Evolutionary conservation across 805 yeast genomes (phyloP), one percentile per base, ranked within the genome.

Genomic region (Priceomyces carsonii): DNA sequence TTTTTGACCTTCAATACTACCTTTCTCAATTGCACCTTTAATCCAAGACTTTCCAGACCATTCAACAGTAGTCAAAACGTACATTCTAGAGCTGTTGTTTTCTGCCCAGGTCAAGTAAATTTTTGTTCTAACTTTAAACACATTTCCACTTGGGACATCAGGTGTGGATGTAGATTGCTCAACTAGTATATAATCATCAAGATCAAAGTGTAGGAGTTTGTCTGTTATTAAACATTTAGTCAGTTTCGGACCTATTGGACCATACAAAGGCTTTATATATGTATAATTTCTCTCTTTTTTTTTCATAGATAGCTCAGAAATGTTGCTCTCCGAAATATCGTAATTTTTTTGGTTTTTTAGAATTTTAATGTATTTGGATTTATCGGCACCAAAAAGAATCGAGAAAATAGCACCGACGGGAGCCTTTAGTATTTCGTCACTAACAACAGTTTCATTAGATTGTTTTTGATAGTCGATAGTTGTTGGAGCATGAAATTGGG

Each of bases 41-140:
- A 85, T 75, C 90, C 91, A 84, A 30, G 88, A 80, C 44, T 80
- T 81, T 6, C 82, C 85, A 1, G 80, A 61, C 95, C 95, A 85
- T 36, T 78, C 77, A 29, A 83, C 72, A 19, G 61, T 60, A 2
- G 82, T 80, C 20, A 75, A 70, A 10, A 81, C 75, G 16, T 63
- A 61, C 5, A 83, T 23, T 17, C 63, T 64, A 0, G 90, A 82
- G 6, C 57, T 40, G 51, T 80, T 80, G 32, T 71, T 68, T 2
- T 63, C 65, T 3, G 72, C 85, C 93, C 95, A 85, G 8, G 77
- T 67, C 5, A 83, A 57, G 45, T 71, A 71, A 22, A 74, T 69
- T 18, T 69, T 65, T 2, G 93, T 81, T 35, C 71, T 67, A 3
- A 82, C 83, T 30, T 71, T 68, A 46, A 85, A 85, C 0, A 83